phyloP scores from a whole-genome alignment of 1,284 basidiomycete species.

The Amylostereum areolatum region DNA sequence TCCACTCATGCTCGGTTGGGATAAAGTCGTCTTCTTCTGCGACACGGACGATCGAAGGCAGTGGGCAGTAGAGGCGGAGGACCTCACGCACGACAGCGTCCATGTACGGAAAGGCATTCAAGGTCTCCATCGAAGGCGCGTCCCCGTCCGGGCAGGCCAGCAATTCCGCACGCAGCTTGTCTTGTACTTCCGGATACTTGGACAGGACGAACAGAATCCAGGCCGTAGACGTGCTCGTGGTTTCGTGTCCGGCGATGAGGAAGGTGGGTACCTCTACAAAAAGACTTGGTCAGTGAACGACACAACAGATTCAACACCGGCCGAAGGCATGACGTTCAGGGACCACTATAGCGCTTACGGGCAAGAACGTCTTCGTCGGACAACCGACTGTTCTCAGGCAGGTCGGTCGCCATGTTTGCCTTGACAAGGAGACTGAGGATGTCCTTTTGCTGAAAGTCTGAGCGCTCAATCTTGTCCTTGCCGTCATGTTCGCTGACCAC shows the following conservation, averaged over 20 bases:
- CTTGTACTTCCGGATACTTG: conserved; percentile 49
- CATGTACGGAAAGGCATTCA: conserved; percentile 52
- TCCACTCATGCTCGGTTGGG: conserved; percentile 34
- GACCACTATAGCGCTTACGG: conserved; percentile 39
- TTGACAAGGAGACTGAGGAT: conserved; percentile 49
- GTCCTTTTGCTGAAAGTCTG: conserved; percentile 29
- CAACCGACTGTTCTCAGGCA: conserved; percentile 52
- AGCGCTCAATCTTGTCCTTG: conserved; percentile 19
- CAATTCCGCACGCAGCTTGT: conserved; percentile 65
- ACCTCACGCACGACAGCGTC: conserved; percentile 68
- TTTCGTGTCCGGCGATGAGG: conserved; percentile 45
- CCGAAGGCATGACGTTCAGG: no score
- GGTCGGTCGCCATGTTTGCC: conserved; percentile 57
- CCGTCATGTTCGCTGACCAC: conserved; percentile 1
- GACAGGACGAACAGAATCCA: conserved; percentile 65
- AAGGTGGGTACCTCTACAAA: conserved; percentile 49
- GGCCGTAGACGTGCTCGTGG: conserved; percentile 27
- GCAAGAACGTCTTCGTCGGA: conserved; percentile 68
- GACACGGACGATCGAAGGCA: conserved; percentile 45
- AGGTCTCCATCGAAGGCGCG: conserved; percentile 45
- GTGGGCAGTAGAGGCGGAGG: conserved; percentile 60
- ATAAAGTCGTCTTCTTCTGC: conserved; percentile 50
- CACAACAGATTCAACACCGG: background rate
- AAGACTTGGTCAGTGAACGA: background rate
- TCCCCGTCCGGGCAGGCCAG: conserved; percentile 24